These are phyloP conservation scores for Hura crepitans DNA, from an alignment of 441 rosid genomes.

Conservation along the genomic window DNA sequence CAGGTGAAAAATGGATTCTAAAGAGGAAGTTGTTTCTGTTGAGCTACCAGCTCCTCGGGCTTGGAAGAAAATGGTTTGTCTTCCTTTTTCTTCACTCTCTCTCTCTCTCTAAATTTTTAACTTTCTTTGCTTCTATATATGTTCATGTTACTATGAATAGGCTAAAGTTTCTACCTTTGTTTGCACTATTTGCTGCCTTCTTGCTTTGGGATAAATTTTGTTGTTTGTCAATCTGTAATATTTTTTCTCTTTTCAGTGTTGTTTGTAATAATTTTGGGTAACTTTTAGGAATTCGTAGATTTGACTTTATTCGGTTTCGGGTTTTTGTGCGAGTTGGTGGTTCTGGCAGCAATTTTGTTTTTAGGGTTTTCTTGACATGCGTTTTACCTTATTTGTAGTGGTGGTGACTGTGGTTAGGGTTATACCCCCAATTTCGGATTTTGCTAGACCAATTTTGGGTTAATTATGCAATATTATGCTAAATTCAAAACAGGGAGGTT, in stretches of 20 bases:
- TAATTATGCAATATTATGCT: not conserved
- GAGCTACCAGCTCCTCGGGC: constrained; percentile 90
- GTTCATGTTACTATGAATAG: not conserved
- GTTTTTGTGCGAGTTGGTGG: constrained; percentile 16
- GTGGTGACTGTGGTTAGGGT: constrained; percentile 24
- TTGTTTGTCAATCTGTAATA: not conserved
- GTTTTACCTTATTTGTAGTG: constrained; percentile 14
- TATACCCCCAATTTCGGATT: not conserved
- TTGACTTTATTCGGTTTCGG: constrained; percentile 15
- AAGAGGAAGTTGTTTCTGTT: constrained; percentile 71
- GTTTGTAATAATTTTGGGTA: constrained; percentile 11
- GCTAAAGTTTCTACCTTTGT: constrained; percentile 1
- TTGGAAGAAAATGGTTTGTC: constrained; percentile 83
- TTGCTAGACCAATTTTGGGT: constrained; percentile 2
- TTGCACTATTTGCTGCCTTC: constrained; percentile 5
- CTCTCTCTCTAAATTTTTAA: not conserved
- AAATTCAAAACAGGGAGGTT: not conserved
- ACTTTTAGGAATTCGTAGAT: not conserved
- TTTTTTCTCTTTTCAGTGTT: constrained; percentile 11
- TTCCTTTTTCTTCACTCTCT: not conserved
- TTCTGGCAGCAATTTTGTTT: constrained; percentile 15
- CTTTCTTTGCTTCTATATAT: not conserved
- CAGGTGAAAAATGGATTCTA: constrained; percentile 46
- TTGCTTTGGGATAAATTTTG: not conserved
- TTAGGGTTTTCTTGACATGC: constrained; percentile 21